Conservation (phyloP, 768 basidiomycete species). For the Boletus vermiculosoides region DNA sequence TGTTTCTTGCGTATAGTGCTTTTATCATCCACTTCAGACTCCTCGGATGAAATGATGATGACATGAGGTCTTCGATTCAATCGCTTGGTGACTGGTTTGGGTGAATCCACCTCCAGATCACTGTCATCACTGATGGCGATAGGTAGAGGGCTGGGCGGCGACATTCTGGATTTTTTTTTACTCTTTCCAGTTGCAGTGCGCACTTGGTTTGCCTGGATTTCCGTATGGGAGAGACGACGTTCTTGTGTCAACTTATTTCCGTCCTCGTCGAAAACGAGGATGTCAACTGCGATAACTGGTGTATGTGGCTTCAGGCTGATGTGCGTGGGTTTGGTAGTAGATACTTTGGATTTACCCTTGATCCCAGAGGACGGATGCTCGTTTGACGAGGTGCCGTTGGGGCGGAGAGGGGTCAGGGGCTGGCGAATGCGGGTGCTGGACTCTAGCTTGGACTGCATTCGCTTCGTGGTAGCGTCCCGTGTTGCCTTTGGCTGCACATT, state of each 20-base stretch:
- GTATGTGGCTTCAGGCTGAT: conserved; percentile 40
- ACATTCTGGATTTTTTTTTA: conserved; percentile 4
- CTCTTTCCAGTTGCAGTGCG: conserved; percentile 6
- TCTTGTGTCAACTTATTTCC: conserved; percentile 62
- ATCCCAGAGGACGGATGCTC: conserved; percentile 21
- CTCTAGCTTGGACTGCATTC: conserved; percentile 11
- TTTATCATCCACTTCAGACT: conserved; percentile 40
- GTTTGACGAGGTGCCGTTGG: conserved; percentile 42
- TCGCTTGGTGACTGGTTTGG: conserved; percentile 12
- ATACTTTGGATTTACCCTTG: conserved; percentile 24
- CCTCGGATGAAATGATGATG: conserved; percentile 46
- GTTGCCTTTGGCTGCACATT: conserved; percentile 23
- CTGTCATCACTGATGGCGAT: conserved; percentile 31
- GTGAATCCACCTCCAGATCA: conserved; percentile 28
- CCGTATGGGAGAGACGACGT: conserved; percentile 51
- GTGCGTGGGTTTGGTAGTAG: conserved; percentile 13
- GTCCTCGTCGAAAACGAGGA: conserved; percentile 59
- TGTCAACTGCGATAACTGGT: conserved; percentile 62
- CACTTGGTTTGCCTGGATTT: conserved; percentile 37
- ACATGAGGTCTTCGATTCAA: conserved; percentile 15
- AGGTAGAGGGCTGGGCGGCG: conserved; percentile 4
- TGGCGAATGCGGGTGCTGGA: conserved; percentile 29
- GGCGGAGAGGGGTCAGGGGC: conserved; percentile 40
- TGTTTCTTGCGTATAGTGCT: conserved; percentile 3
- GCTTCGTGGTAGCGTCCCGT: conserved; percentile 14